Percentiles rank a stretch among this genome's conserved stretches.
These are phyloP conservation scores for Backusella morwellensis DNA, from an alignment of 192 early-diverging fungal genomes.

Conservation along the genomic window DNA sequence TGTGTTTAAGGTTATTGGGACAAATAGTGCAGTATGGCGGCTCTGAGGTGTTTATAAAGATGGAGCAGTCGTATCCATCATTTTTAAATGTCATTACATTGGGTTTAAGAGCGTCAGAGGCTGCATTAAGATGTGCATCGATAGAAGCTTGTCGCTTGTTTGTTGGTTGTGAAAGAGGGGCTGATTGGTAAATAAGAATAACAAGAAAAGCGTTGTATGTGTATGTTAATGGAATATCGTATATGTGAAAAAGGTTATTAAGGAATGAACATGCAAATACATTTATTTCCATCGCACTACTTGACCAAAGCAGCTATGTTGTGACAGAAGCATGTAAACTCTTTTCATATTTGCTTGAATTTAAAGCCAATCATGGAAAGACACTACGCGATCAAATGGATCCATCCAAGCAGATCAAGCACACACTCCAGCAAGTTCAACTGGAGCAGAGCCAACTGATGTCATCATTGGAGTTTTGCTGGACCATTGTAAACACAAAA, in stretches of 20 bases:
- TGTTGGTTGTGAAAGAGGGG: background rate
- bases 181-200: slow-evolving; percentile 12
- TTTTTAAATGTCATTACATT: slow-evolving; percentile 2
- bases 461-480: slow-evolving; percentile 47
- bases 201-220: background rate
- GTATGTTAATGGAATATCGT: background rate
- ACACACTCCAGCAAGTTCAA: slow-evolving; percentile 26
- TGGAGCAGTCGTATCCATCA: background rate
- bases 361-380: slow-evolving; percentile 23
- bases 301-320: slow-evolving; percentile 48
- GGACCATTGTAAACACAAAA: slow-evolving; percentile 36
- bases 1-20: slow-evolving; percentile 31
- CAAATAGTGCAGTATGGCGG: slow-evolving; percentile 1
- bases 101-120: slow-evolving; percentile 15
- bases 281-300: slow-evolving; percentile 35
- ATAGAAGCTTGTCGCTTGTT: slow-evolving; percentile 24
- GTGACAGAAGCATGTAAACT: slow-evolving; percentile 42
- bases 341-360: slow-evolving; percentile 39
- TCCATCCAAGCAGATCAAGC: slow-evolving; percentile 33
- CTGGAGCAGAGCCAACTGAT: slow-evolving; percentile 32
- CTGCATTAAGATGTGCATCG: slow-evolving; percentile 19
- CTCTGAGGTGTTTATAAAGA: background rate
- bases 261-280: slow-evolving; percentile 26
- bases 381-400: slow-evolving; percentile 36
- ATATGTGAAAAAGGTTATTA: slow-evolving; percentile 33